These are phyloP conservation scores for peach (Prunus persica) DNA, from an alignment of 306 rosid species.

Conservation along the genomic window DNA sequence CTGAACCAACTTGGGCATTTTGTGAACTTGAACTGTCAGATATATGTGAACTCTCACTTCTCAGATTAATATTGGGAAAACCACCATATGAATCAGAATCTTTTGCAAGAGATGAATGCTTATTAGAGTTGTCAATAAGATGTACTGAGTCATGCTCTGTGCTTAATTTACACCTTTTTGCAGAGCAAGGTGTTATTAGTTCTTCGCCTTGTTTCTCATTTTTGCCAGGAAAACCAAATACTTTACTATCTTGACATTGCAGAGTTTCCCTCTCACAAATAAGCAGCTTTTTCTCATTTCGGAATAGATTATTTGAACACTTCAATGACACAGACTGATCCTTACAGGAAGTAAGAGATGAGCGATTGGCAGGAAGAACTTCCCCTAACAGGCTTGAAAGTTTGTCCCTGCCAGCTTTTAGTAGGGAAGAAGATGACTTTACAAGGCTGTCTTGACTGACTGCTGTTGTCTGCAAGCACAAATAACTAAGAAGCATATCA, in stretches of 20 bases:
- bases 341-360: constrained; percentile 56
- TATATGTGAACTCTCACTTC: constrained; percentile 32
- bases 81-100: constrained; percentile 21
- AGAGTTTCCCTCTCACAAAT: constrained; percentile 35
- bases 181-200: constrained; percentile 41
- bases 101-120: constrained; percentile 38
- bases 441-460: constrained; percentile 31
- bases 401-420: constrained; percentile 30
- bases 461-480: constrained; percentile 48
- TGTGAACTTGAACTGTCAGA: constrained; percentile 32
- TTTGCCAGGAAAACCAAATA: constrained; percentile 39
- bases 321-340: constrained; percentile 36
- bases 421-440: constrained; percentile 34
- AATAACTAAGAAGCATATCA: constrained; percentile 26
- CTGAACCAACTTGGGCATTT: constrained; percentile 40
- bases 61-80: constrained; percentile 28
- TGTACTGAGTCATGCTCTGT: constrained; percentile 44
- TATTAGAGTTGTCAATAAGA: constrained; percentile 31
- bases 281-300: constrained; percentile 30
- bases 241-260: constrained; percentile 33
- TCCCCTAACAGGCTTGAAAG: constrained; percentile 38
- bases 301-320: constrained; percentile 27
- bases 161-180: constrained; percentile 63
- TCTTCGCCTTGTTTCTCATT: constrained; percentile 40
- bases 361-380: constrained; percentile 79